Base-by-base conservation (phyloP, 2,329 filamentous ascomycete genomes). In the Gyromitra esculenta region DNA sequence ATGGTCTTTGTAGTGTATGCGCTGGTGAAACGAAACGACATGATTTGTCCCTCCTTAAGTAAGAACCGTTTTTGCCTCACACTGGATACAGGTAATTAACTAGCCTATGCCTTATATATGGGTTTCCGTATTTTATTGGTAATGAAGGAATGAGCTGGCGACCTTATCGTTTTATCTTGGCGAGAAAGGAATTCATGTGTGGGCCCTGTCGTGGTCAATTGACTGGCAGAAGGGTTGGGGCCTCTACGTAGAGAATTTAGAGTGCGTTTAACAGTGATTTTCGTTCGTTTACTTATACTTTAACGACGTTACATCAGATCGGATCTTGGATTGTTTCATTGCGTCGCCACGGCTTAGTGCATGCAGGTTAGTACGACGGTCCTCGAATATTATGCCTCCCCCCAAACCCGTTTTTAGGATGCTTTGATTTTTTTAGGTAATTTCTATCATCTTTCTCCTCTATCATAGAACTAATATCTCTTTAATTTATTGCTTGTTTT, bases 1-100 rank as follows among this genome's bases (percentile, higher is more conserved):
- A 71, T 59, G 50, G 35, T 64, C 57, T n/a, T 50, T 45, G n/a
- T 7, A 64, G n/a, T n/a, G 57, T 63, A 63, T 48, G 54, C 1
- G 54, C 57, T 67, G 18, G 25, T 69, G 39, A 59, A 71, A 71
- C 37, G 25, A 60, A 59, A 62, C 35, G 67, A 54, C 15, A 41
- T 54, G 11, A 59, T 11, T 65, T 45, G 25, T 31, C 25, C 56
- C 25, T 43, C 67, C 35, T 71, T 15, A 18, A 54, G 18, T 39
- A 57, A 45, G n/a, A 65, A 4, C n/a, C 15, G 25, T 11, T 60
- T 35, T 13, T 52, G 25, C 62, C 37, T 60, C 52, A 25, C 35
- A 48, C 9, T 60, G 52, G 48, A 11, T 31, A 54, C 21, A 54
- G 35, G 37, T 68, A 74, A 68, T 45, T 21, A 68, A 60, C 56